phyloP scores from a whole-genome alignment of 2,329 filamentous ascomycete genomes.

The Cucurbitaria berberidis region DNA sequence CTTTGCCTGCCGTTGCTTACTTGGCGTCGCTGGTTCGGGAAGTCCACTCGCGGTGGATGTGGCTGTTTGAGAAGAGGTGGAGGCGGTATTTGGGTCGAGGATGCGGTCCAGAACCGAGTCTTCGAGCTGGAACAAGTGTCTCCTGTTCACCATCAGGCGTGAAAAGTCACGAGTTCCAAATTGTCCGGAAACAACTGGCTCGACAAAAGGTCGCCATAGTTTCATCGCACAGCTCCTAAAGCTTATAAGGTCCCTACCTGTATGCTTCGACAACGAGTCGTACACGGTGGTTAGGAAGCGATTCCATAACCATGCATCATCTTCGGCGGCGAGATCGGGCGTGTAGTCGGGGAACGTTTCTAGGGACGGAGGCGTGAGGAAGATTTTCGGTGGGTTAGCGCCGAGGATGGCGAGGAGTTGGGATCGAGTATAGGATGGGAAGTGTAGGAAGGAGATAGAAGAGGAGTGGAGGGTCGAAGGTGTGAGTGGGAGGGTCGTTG shows the following conservation, averaged over 20 bases:
- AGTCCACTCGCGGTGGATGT: background rate
- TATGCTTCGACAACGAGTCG: slow-evolving; percentile 82
- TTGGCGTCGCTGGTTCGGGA: slow-evolving; percentile 13
- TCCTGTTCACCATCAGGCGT: slow-evolving; percentile 74
- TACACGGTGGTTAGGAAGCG: slow-evolving; percentile 85
- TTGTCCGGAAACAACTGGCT: slow-evolving; percentile 76
- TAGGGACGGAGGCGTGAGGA: slow-evolving; percentile 42
- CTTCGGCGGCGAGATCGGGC: slow-evolving; percentile 56
- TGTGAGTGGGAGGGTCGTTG: slow-evolving; percentile 74
- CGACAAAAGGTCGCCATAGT: slow-evolving; percentile 85
- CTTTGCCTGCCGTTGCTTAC: slow-evolving; percentile 16
- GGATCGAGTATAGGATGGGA: slow-evolving; percentile 80
- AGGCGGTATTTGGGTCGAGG: slow-evolving; percentile 15
- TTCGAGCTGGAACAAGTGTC: slow-evolving; percentile 75
- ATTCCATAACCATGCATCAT: slow-evolving; percentile 74
- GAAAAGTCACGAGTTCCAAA: slow-evolving; percentile 81
- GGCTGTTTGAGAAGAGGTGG: background rate
- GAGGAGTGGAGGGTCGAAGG: slow-evolving; percentile 69
- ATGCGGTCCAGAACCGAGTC: slow-evolving; percentile 71
- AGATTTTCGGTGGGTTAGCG: slow-evolving; percentile 55
- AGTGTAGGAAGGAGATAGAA: slow-evolving; percentile 77
- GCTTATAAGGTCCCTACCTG: slow-evolving; percentile 76
- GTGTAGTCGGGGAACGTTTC: slow-evolving; percentile 56
- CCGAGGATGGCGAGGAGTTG: slow-evolving; percentile 81
- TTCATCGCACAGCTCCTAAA: slow-evolving; percentile 73